These are phyloP conservation scores for Yamadazyma takamatsuzukensis DNA, from an alignment of 805 yeast species.

Conservation along the genomic window DNA sequence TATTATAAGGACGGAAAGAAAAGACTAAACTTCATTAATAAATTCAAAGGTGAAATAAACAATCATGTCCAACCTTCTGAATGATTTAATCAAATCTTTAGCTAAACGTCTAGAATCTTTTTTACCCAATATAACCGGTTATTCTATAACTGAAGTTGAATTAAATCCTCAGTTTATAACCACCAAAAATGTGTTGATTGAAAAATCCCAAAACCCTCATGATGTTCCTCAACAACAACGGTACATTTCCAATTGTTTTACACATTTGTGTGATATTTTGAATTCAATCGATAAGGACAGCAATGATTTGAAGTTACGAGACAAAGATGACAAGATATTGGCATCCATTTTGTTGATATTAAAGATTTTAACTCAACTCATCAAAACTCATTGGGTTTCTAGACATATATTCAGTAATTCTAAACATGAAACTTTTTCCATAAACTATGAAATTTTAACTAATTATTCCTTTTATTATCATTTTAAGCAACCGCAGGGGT, in stretches of 20 bases:
- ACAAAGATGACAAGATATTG: constrained; percentile 27
- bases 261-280: constrained; percentile 20
- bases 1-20: no score
- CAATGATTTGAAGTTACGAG: constrained; percentile 17
- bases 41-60: no score
- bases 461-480: constrained; percentile 26
- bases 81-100: constrained; percentile 20
- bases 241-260: constrained; percentile 20
- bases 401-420: constrained; percentile 9
- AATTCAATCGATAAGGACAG: constrained; percentile 22
- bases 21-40: no score
- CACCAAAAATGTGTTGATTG: constrained; percentile 27
- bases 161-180: constrained; percentile 35
- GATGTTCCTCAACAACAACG: constrained; percentile 5
- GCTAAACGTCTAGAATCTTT: constrained; percentile 28
- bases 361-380: constrained; percentile 26
- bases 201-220: constrained; percentile 10
- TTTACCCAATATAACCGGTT: constrained; percentile 38
- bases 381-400: constrained; percentile 28
- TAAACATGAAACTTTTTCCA: constrained; percentile 5
- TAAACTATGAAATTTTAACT: constrained; percentile 12
- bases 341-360: constrained; percentile 30
- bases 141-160: constrained; percentile 36
- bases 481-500: constrained; percentile 25
- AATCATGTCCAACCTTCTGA: no score